phyloP scores from a whole-genome alignment of 148 eudicot genomes.

The Pouteria glomerata region DNA sequence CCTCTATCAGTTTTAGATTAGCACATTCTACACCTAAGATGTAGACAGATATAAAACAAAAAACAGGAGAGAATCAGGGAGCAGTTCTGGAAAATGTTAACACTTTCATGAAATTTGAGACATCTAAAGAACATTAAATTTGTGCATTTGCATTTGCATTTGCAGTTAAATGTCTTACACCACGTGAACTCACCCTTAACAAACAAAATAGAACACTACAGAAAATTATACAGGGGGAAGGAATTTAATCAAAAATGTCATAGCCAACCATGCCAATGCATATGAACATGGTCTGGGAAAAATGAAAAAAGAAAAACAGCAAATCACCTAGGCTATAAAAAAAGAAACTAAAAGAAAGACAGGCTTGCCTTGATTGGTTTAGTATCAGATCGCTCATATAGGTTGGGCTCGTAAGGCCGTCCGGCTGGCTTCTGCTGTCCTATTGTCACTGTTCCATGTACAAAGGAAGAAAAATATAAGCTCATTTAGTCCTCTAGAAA shows the following conservation, averaged over 20 bases:
- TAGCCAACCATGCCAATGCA: neutral
- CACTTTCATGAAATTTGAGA: neutral
- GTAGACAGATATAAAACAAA: neutral
- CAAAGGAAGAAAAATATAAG: constrained; percentile 8
- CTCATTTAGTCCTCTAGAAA: neutral
- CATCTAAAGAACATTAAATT: neutral
- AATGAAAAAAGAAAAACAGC: neutral
- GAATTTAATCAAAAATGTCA: neutral
- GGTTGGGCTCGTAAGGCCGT: constrained; percentile 46
- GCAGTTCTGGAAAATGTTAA: neutral
- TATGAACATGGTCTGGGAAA: neutral
- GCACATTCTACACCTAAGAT: neutral
- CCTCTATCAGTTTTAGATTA: neutral
- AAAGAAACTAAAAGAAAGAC: neutral
- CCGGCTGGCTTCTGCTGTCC: constrained; percentile 55
- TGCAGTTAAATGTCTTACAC: neutral
- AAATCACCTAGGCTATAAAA: neutral
- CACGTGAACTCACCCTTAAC: neutral
- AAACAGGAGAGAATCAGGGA: neutral
- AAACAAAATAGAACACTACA: neutral
- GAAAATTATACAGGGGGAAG: neutral
- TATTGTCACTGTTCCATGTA: constrained; percentile 33
- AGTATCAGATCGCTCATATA: constrained; percentile 54
- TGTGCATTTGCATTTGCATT: neutral
- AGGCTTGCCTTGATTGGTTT: constrained; percentile 58